Evolutionary conservation across 2,329 filamentous ascomycete species (phyloP).

Genomic region (Curvularia lunata): DNA sequence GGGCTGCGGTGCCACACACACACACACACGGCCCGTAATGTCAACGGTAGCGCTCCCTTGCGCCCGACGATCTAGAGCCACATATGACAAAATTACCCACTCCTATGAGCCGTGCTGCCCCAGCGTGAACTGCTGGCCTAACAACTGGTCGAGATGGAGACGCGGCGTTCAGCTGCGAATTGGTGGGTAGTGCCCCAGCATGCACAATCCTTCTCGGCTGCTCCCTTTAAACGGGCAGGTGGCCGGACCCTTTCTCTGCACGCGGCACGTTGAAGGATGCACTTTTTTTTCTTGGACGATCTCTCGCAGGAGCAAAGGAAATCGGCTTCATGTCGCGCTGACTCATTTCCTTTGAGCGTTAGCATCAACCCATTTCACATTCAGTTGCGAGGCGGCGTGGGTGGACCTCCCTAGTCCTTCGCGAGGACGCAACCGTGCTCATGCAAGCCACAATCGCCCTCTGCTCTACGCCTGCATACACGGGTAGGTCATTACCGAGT

Average conservation of each 20-base stretch:
- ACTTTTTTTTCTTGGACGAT: slow-evolving; percentile 4
- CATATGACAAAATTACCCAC: slow-evolving; percentile 10
- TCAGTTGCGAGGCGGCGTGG: neutral
- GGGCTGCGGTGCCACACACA: slow-evolving; percentile 9
- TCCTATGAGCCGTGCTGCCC: slow-evolving; percentile 15
- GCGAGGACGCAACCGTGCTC: neutral
- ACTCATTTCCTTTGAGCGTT: neutral
- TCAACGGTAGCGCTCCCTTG: slow-evolving; percentile 21
- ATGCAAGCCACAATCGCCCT: neutral
- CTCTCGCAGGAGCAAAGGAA: neutral
- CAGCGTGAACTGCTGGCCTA: slow-evolving; percentile 13
- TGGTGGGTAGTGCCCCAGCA: slow-evolving; percentile 6
- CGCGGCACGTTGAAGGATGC: neutral
- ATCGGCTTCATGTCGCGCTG: neutral
- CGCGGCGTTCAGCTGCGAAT: slow-evolving; percentile 1
- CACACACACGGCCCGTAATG: slow-evolving; percentile 16
- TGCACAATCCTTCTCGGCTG: slow-evolving; percentile 16
- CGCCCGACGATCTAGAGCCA: slow-evolving; percentile 24
- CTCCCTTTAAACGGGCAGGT: slow-evolving; percentile 16
- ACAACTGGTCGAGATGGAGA: slow-evolving; percentile 10
- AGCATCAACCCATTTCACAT: neutral
- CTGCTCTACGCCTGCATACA: neutral
- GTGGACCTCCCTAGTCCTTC: neutral
- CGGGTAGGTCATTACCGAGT: neutral
- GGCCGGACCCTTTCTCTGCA: neutral